These are phyloP conservation scores for Chalciporus chontae DNA, from an alignment of 768 basidiomycete species.

Conservation along the genomic window DNA sequence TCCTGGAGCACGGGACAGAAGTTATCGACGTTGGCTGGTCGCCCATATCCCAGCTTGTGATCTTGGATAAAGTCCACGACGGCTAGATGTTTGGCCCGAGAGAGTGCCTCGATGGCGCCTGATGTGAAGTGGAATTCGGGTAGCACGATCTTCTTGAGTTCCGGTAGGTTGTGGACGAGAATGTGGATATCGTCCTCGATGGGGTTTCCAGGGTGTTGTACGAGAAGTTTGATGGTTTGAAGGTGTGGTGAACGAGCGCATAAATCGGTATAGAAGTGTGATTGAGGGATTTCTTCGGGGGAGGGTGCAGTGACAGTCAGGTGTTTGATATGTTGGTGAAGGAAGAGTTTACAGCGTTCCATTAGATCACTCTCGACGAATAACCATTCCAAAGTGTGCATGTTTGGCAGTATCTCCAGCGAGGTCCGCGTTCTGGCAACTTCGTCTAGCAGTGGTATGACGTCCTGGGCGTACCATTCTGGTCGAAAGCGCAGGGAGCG, in stretches of 20 bases:
- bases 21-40: conserved; percentile 38
- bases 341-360: conserved; percentile 48
- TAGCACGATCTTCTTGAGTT: conserved; percentile 45
- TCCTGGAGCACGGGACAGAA: conserved; percentile 44
- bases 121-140: conserved; percentile 53
- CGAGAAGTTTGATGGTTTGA: conserved; percentile 44
- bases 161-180: conserved; percentile 39
- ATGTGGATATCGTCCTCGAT: conserved; percentile 40
- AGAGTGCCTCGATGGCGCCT: conserved; percentile 42
- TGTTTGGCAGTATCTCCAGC: conserved; percentile 52
- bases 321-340: conserved; percentile 49
- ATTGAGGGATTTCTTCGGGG: conserved; percentile 2
- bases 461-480: conserved; percentile 14
- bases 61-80: conserved; percentile 53
- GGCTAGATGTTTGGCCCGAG: conserved; percentile 40
- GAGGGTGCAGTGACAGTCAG: conserved; percentile 32
- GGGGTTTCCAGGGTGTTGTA: conserved; percentile 35
- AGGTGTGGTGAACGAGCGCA: conserved; percentile 50
- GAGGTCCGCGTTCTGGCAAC: conserved; percentile 53
- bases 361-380: conserved; percentile 22
- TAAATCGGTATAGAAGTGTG: conserved; percentile 35
- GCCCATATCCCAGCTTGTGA: conserved; percentile 46
- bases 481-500: conserved; percentile 32
- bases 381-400: conserved; percentile 50
- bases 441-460: conserved; percentile 38